phyloP scores from a whole-genome alignment of 768 basidiomycete genomes.

The Xerocomellus intermedius region DNA sequence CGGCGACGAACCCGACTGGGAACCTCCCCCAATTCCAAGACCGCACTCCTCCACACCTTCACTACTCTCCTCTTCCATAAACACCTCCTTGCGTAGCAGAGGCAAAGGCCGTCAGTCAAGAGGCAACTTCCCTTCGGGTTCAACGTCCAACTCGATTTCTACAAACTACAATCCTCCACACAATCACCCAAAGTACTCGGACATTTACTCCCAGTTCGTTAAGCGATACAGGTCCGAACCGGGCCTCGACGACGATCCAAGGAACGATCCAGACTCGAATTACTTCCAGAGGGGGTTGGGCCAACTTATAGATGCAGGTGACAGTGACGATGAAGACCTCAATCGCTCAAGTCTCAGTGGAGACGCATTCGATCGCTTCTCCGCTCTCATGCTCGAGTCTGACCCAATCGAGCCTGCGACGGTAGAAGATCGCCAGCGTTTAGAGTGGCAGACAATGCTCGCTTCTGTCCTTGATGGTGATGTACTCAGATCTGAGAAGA shows the following conservation, averaged over 20 bases:
- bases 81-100: slow-evolving; percentile 30
- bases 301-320: slow-evolving; percentile 64
- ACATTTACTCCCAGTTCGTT: slow-evolving; percentile 80
- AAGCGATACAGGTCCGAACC: slow-evolving; percentile 67
- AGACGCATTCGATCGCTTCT: slow-evolving; percentile 51
- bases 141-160: slow-evolving; percentile 27
- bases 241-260: slow-evolving; percentile 63
- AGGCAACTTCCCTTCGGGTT: slow-evolving; percentile 28
- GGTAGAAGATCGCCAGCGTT: slow-evolving; percentile 71
- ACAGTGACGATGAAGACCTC: slow-evolving; percentile 75
- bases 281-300: slow-evolving; percentile 75
- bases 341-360: slow-evolving; percentile 40
- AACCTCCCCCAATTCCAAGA: slow-evolving; percentile 34
- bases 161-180: slow-evolving; percentile 31
- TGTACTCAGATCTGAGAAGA: slow-evolving; percentile 93
- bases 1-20: slow-evolving; percentile 46
- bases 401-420: slow-evolving; percentile 68
- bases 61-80: slow-evolving; percentile 29
- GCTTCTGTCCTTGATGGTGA: slow-evolving; percentile 92
- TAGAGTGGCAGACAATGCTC: slow-evolving; percentile 97
- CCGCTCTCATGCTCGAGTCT: slow-evolving; percentile 54
- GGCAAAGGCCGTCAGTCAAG: slow-evolving; percentile 34
- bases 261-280: slow-evolving; percentile 80
- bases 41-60: slow-evolving; percentile 22
- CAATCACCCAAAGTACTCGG: slow-evolving; percentile 44